Percentiles rank a stretch among this genome's conserved stretches.
Conservation (phyloP, 139 green algal genomes). For the Tetratostichococcus sp. region DNA sequence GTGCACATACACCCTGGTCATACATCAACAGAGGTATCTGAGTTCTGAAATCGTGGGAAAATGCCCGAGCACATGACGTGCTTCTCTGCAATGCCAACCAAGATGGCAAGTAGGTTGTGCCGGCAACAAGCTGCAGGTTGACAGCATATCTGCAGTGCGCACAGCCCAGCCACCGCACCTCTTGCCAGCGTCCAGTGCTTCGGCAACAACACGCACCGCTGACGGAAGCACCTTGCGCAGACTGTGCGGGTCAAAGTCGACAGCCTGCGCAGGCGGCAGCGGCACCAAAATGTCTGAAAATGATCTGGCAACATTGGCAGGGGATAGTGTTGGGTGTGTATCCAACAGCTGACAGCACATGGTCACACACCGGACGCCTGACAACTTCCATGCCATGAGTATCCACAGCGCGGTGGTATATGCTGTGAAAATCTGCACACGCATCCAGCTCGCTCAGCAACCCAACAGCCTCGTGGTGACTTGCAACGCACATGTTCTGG, state of each 20-base stretch:
- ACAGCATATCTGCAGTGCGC: not conserved
- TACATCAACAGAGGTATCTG: too few relatives aligned
- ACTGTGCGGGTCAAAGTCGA: conserved; percentile 72
- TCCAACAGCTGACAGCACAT: not conserved
- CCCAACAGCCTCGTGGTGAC: too few relatives aligned
- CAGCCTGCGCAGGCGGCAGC: conserved; percentile 19
- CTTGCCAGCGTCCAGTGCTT: conserved; percentile 21
- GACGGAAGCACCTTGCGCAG: conserved; percentile 60
- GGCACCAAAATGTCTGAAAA: not conserved
- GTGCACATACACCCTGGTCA: conserved; percentile 65
- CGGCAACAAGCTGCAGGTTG: too few relatives aligned
- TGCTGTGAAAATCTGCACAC: conserved; percentile 30
- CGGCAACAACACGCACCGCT: conserved; percentile 33
- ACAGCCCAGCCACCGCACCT: not conserved
- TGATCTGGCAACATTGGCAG: not conserved
- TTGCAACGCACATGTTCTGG: too few relatives aligned
- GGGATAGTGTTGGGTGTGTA: not conserved
- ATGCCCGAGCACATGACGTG: too few relatives aligned
- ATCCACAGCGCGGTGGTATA: conserved; percentile 19
- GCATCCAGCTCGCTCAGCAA: too few relatives aligned
- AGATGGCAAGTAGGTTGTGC: too few relatives aligned
- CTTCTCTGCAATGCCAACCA: too few relatives aligned
- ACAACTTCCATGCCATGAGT: conserved; percentile 45
- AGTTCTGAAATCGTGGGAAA: too few relatives aligned
- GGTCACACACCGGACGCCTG: conserved; percentile 34